Base-by-base conservation (phyloP, 768 basidiomycete species). In the Phlebiopsis flavidoalba region DNA sequence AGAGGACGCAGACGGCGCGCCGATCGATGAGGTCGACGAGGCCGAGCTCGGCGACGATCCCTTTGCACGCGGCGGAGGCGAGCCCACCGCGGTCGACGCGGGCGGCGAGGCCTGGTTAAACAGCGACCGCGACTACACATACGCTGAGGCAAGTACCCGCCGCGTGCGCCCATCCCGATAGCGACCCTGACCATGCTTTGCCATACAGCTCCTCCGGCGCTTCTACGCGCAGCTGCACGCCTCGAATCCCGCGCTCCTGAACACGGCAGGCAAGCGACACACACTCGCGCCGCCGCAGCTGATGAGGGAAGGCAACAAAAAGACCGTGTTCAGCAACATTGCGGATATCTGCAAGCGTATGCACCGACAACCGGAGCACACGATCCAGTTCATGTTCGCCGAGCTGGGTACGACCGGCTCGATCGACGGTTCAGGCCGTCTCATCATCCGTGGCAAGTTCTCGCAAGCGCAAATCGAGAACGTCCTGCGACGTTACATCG, bases 391-490 rank as follows among this genome's bases (percentile, higher is more conserved):
- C 80, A 78, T 98, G 64, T 98, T 98, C 71, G 87, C 97, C 58
- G 97, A 99, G 78, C 87, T 98, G 88, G 97, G 97, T 77, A 99
- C 97, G 14, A 96, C 89, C 22, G 96, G 96, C 60, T 92, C 89
- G 40, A 92, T 98, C 46, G 97, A 98, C 67, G 97, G 94, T 60
- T 84, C 86, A 0, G 89, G 90, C 19, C 87, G 95, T 48, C 79
- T 99, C 60, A 91, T 98, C 67, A 98, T 99, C 83, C 96, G 91
- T 74, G 97, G 97, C 67, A 86, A 93, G 65, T 99, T 98, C 84
- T 94, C 94, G 69, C 96, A 96, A 73, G 98, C 98, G 76, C 95
- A 97, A 71, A 88, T 98, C 64, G 96, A 99, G 77, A 96, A 96
- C 72, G 93, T 99, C 11, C 75, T 99, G 66, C 83, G 97, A 70